Conservation (phyloP, 2,329 filamentous ascomycete genomes). For the Aspergillaceae sp. region DNA sequence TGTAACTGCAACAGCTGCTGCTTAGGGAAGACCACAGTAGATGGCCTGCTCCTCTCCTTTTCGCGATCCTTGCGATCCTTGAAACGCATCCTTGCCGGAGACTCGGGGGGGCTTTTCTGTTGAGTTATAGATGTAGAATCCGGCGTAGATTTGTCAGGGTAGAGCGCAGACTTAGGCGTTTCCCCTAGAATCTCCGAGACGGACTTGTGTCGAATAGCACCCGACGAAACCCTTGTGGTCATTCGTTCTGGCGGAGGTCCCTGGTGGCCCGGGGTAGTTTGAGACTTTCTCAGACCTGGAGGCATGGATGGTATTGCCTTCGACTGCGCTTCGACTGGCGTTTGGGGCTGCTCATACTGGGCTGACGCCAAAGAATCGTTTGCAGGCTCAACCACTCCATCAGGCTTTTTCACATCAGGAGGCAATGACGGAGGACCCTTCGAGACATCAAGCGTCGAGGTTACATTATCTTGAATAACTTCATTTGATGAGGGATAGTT, state of each 20-base stretch:
- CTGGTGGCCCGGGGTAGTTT: slow-evolving; percentile 12
- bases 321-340: slow-evolving; percentile 6
- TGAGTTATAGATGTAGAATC: slow-evolving; percentile 1
- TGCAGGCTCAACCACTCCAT: slow-evolving; percentile 5
- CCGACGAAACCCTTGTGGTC: slow-evolving; percentile 62
- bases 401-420: slow-evolving; percentile 8
- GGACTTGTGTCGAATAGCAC: slow-evolving; percentile 62
- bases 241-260: slow-evolving; percentile 45
- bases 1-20: slow-evolving; percentile 39
- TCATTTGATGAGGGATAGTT: slow-evolving; percentile 15
- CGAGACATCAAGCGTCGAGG: slow-evolving; percentile 3
- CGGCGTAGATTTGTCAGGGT: slow-evolving; percentile 25
- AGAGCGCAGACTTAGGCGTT: slow-evolving; percentile 35
- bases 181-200: slow-evolving; percentile 64
- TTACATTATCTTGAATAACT: slow-evolving; percentile 18
- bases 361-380: slow-evolving; percentile 10
- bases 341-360: slow-evolving; percentile 8
- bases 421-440: slow-evolving; percentile 6
- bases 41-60: slow-evolving; percentile 55
- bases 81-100: slow-evolving; percentile 32
- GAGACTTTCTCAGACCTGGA: slow-evolving; percentile 19
- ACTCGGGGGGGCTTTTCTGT: slow-evolving; percentile 21
- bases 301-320: slow-evolving; percentile 9
- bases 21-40: slow-evolving; percentile 71
- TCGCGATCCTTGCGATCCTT: slow-evolving; percentile 49